Percentiles rank a stretch among this genome's conserved stretches.
Conservation (phyloP, 345 rosid species). For the Stellera chamaejasme region DNA sequence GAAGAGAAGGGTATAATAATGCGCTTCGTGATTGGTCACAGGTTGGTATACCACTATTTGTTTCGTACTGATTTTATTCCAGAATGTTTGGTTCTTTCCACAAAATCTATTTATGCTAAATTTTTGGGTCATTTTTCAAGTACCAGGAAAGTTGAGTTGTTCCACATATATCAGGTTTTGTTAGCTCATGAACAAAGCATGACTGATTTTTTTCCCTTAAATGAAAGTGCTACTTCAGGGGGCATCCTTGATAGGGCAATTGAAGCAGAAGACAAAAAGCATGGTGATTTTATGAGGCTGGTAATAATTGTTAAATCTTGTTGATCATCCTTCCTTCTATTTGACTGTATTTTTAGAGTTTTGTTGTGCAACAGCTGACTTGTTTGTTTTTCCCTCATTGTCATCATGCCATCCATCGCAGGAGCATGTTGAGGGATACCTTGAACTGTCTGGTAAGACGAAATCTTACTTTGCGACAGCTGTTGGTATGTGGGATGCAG, state of each 20-base stretch:
- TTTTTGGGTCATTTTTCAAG: not conserved
- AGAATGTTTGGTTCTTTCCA: too few species aligned
- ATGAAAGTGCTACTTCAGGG: slow-evolving; percentile 74
- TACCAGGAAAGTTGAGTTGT: not conserved
- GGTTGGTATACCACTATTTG: slow-evolving; percentile 30
- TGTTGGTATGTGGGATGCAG: slow-evolving; percentile 90
- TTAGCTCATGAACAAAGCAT: not conserved
- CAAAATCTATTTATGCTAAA: too few species aligned
- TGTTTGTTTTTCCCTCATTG: not conserved
- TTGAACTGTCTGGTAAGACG: slow-evolving; percentile 92
- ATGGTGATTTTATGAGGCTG: slow-evolving; percentile 95
- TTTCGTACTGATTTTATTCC: not conserved
- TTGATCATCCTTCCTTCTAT: slow-evolving; percentile 1
- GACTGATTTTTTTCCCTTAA: slow-evolving; percentile 6
- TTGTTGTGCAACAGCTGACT: not conserved
- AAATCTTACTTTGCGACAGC: slow-evolving; percentile 83
- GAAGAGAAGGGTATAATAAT: slow-evolving; percentile 94
- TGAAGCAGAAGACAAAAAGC: slow-evolving; percentile 90
- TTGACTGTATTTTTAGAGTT: not conserved
- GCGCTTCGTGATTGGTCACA: slow-evolving; percentile 96
- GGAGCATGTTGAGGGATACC: slow-evolving; percentile 98
- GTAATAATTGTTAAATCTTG: slow-evolving; percentile 23
- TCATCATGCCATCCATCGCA: slow-evolving; percentile 16
- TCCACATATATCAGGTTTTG: not conserved
- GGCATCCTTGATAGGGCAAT: slow-evolving; percentile 95